Evolutionary conservation across 495 filamentous ascomycete genomes (phyloP).

Genomic region (Bombardia bombarda): DNA sequence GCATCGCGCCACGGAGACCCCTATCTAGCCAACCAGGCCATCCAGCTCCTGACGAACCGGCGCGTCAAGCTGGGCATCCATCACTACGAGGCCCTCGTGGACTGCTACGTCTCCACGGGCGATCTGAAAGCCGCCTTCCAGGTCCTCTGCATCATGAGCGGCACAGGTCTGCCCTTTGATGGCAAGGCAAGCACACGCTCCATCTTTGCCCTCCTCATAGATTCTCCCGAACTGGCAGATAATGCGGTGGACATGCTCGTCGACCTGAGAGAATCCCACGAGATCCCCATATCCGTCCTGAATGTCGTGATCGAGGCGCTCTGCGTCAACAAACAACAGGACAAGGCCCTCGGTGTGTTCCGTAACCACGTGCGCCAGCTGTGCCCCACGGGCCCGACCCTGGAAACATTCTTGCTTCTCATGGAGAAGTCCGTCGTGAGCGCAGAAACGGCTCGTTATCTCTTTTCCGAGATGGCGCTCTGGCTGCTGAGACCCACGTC

Average conservation of each 20-base stretch:
- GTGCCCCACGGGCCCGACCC: slow-evolving; percentile 48
- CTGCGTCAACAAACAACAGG: slow-evolving; percentile 32
- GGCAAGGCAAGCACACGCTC: slow-evolving; percentile 48
- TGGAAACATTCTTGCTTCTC: slow-evolving; percentile 58
- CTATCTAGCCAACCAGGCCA: slow-evolving; percentile 57
- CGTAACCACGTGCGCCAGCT: slow-evolving; percentile 59
- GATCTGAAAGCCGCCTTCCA: slow-evolving; percentile 50
- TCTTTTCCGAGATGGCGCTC: slow-evolving; percentile 66
- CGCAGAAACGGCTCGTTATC: slow-evolving; percentile 56
- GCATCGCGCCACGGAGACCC: slow-evolving; percentile 60
- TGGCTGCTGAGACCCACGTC: slow-evolving; percentile 51
- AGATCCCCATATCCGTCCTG: slow-evolving; percentile 49
- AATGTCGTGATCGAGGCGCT: slow-evolving; percentile 56
- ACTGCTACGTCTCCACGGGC: slow-evolving; percentile 51
- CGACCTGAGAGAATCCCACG: slow-evolving; percentile 35
- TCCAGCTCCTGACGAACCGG: slow-evolving; percentile 48
- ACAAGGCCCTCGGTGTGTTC: slow-evolving; percentile 59
- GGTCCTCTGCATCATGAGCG: slow-evolving; percentile 60
- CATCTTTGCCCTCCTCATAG: slow-evolving; percentile 37
- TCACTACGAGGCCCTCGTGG: slow-evolving; percentile 72
- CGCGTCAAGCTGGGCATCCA: slow-evolving; percentile 44
- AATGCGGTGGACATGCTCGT: slow-evolving; percentile 48
- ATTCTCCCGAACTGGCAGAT: slow-evolving; percentile 20
- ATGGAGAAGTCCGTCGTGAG: slow-evolving; percentile 48
- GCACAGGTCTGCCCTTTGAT: slow-evolving; percentile 44